Evolutionary conservation across 2,329 filamentous ascomycete species (phyloP), one percentile per base, ranked within the genome.

Genomic region (Aureobasidium sp.): DNA sequence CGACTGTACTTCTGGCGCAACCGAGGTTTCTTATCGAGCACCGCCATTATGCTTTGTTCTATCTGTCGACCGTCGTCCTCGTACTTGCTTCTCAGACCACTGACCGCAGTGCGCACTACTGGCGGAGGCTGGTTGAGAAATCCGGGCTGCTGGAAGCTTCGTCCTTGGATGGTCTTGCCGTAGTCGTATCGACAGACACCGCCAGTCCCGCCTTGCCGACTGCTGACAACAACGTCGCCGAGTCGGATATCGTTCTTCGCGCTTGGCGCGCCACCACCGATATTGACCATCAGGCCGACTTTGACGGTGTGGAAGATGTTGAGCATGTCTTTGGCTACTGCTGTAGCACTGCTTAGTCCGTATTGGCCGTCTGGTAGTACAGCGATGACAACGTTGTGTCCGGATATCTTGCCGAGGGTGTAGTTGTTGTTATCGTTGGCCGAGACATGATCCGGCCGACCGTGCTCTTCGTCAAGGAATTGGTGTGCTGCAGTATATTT

Each of bases 351-450:
- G 4, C 45, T 36, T 13, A 45, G 67, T 7, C 71, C 73, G 25
- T 72, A 71, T 40, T 70, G 67, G 4, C 67, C 67, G 18, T 54
- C 40, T 8, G 73, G 72, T 20, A 73, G 50, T 27, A 67, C 66
- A 2, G 72, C 73, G 33, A 79, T 69, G 23, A 78, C 74, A 31
- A 79, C 71, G 64, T 77, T 76, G 60, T 79, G 77, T 7, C 64
- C 33, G 60, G 70, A 69, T 51, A 79, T 74, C n/a, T 67, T 68
- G 18, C 76, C 75, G 1, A 75, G 64, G 4, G 68, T 72, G 63
- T 79, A 79, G 18, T 23, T 38, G 51, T 75, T 75, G 54, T 67
- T 70, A 68, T 66, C 67, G 36, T 51, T 33, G 20, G 47, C 27
- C 8, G 58, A 25, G 31, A 51, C 10, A 31, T 25, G 23, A 38